These are phyloP conservation scores for Schrenkiella parvula DNA, from an alignment of 345 rosid species.

Conservation along the genomic window DNA sequence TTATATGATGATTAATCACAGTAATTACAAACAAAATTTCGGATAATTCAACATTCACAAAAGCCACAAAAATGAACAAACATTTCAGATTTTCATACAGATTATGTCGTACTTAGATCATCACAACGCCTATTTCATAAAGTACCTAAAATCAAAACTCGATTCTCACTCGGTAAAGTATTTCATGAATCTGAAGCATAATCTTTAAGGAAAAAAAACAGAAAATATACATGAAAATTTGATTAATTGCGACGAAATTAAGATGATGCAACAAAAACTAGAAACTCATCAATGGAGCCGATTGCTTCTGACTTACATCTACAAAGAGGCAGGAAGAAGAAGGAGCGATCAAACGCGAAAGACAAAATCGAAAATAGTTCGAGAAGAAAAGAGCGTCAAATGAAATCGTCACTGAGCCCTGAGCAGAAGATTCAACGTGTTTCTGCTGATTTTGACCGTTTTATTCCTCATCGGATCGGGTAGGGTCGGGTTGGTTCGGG, in stretches of 20 bases:
- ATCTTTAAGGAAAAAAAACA: not conserved
- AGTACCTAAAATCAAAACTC: not conserved
- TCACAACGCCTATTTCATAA: not conserved
- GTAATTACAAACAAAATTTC: too few relatives aligned
- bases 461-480: conserved; percentile 16
- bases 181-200: not conserved
- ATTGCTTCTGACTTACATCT: conserved; percentile 25
- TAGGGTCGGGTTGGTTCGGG: not conserved
- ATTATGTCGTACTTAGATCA: not conserved
- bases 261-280: not conserved
- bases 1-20: not conserved
- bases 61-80: not conserved
- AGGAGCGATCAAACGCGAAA: conserved; percentile 19
- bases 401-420: conserved; percentile 15
- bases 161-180: not conserved
- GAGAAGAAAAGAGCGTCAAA: not conserved
- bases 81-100: not conserved
- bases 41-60: too few relatives aligned
- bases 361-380: not conserved
- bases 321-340: not conserved
- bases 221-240: not conserved
- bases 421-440: conserved; percentile 19
- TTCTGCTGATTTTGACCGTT: conserved; percentile 28
- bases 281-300: conserved; percentile 3
- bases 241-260: conserved; percentile 10